Base-by-base conservation (phyloP, 768 basidiomycete genomes). In the Guyanaporus albipodus region DNA sequence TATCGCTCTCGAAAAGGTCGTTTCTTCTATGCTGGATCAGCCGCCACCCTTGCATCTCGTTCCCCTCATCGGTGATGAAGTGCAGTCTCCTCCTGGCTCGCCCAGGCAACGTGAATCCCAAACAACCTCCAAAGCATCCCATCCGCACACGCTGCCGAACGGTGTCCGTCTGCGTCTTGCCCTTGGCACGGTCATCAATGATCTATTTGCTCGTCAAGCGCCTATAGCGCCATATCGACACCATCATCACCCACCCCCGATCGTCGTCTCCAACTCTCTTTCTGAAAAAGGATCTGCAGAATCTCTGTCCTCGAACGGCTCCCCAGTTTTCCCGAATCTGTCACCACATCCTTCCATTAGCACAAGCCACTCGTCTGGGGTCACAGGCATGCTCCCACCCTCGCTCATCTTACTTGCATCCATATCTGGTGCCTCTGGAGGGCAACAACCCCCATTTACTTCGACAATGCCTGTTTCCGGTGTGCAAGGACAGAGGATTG, bases 1-100 rank as follows among this genome's bases (percentile, higher is more conserved):
- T 1, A 87, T 91, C 53, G 83, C 85, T 11, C 74, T 91, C 17
- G 90, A 91, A 64, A 90, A 88, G 58, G 87, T 91, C 34, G 77
- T 88, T 39, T 80, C 78, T 1, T 76, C 82, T 36, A 90, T 91
- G 87, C 78, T 91, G 12, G 80, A 82, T 44, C 87, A 90, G 52
- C 84, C 85, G 0, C 88, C 88, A 2, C 76, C 79, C 1, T 66
- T 80, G 11, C 79, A 79, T 26, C 77, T 79, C 4, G 66, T 75
- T 28, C 73, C 51, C 29, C 33, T 39, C 27, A 38, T 77, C 33
- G 78, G 76, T 27, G 80, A 80, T 22, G 82, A 79, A 49, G 52
- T 70, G 11, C 62, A 73, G 37, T 73, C 78, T 3, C 76, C 77
- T 31, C 78, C 78, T 8, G 74, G 72, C 2, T 78, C 77, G 6